Evolutionary conservation across 2,329 filamentous ascomycete genomes (phyloP), one percentile per base, ranked within the genome.

Genomic region (Tricladium varicosporioides): DNA sequence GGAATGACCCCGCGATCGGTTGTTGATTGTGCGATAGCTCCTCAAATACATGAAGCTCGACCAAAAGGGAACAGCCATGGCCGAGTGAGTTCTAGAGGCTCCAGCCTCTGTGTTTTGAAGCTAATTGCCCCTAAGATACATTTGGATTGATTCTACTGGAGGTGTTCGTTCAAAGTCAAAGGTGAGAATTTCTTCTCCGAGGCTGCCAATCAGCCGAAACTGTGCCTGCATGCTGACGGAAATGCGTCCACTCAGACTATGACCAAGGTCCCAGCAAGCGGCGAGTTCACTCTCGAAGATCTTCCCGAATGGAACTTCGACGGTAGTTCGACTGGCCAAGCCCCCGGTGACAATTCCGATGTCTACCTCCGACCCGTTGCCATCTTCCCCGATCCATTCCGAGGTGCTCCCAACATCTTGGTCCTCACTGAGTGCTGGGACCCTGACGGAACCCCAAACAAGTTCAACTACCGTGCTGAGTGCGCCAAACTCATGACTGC

Each of bases 381-480:
- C 68, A 86, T 92, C 78, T 97, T 85, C 84, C 89, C 91, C 67
- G 92, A 96, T 65, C 93, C 93, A 60, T 93, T 97, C 87, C 89
- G 92, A 67, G 84, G 86, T 61, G 85, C 85, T 60, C 89, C 92
- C 77, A 97, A 97, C 83, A 88, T 97, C 75, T 85, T 97, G 68
- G 93, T 97, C 69, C 88, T 97, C 71, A 85, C 87, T 73, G 93
- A 97, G 81, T 96, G 91, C 77, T 97, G 91, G 89, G 92, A 93
- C 73, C 81, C 89, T 65, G 92, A 97, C 76, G 92, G 92, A 72
- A 91, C 86, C 62, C 94, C 94, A 76, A 99, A 97, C 87, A 92
- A 96, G 78, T 97, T 85, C 88, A 99, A 99, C 88, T 90, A 88
- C 87, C 91, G 94, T 67, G 89, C 97, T 74, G 93, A 97, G 71